Conservation (phyloP, 768 basidiomycete genomes). For the Thelephora ganbajun region DNA sequence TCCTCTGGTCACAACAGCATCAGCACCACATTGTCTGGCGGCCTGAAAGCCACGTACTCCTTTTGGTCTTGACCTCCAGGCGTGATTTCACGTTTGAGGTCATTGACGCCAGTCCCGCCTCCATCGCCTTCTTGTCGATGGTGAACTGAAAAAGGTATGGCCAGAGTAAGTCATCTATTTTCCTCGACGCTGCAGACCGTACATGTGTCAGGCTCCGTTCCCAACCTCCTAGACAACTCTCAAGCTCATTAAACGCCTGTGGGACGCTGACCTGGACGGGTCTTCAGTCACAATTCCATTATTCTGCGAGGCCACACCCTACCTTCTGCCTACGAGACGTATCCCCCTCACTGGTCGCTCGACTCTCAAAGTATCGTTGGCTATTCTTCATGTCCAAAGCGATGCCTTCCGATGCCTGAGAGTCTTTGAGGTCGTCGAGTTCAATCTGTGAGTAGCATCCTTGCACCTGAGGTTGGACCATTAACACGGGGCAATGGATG, state of each 20-base stretch:
- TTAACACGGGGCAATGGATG: background rate
- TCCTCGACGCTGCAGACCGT: conserved; percentile 2
- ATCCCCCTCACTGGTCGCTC: conserved; percentile 12
- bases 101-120: conserved; percentile 59
- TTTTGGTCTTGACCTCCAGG: conserved; percentile 48
- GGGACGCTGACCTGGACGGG: conserved; percentile 26
- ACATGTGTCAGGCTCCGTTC: conserved; percentile 44
- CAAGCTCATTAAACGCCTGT: conserved; percentile 32
- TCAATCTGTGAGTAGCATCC: conserved; percentile 50
- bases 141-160: conserved; percentile 31
- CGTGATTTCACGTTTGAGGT: conserved; percentile 68
- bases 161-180: background rate
- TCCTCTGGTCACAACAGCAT: conserved; percentile 34
- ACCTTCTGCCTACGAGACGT: too few species aligned
- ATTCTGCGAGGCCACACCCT: conserved; percentile 3
- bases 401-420: conserved; percentile 52
- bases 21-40: background rate
- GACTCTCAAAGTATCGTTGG: conserved; percentile 70
- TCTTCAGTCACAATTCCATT: too few species aligned
- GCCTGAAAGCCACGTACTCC: conserved; percentile 31
- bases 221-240: conserved; percentile 40
- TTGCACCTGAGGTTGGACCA: conserved; percentile 3
- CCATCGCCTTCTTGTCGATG: conserved; percentile 53
- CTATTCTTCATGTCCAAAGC: conserved; percentile 79
- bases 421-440: conserved; percentile 71